A percentile compares a stretch with the other conserved stretches of the same genome.
These are phyloP conservation scores for Aspergillus tamarii DNA, from an alignment of 2,329 filamentous ascomycete species.

Conservation along the genomic window DNA sequence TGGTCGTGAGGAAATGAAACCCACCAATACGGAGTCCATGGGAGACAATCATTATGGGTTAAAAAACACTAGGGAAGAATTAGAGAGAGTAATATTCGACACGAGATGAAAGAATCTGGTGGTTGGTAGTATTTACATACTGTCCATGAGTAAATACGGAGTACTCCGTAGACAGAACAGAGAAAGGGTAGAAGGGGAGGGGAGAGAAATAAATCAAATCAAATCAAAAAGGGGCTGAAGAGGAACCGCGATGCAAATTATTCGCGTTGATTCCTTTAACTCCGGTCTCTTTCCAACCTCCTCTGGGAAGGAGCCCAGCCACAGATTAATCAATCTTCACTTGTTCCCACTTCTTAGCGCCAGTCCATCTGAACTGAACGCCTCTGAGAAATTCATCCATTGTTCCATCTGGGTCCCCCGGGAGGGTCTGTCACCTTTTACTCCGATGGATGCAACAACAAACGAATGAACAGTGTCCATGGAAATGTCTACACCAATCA, in stretches of 20 bases:
- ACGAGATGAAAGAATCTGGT: not conserved
- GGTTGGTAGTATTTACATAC: not conserved
- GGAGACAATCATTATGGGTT: not conserved
- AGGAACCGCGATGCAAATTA: not conserved
- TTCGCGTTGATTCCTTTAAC: slow-evolving; percentile 3
- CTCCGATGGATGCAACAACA: slow-evolving; percentile 1
- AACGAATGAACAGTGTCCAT: not conserved
- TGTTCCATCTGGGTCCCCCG: not conserved
- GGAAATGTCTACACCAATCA: slow-evolving; percentile 3
- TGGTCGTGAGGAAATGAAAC: not conserved
- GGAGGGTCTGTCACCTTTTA: not conserved
- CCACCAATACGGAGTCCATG: not conserved
- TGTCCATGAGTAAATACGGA: not conserved
- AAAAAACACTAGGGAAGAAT: not conserved
- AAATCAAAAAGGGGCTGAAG: not conserved
- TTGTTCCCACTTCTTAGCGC: slow-evolving; percentile 3
- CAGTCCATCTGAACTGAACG: slow-evolving; percentile 1
- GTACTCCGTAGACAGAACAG: not conserved
- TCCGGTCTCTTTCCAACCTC: not conserved
- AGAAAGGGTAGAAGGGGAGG: not conserved
- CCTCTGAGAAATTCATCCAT: not conserved
- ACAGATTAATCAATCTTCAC: slow-evolving; percentile 18
- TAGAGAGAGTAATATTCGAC: not conserved
- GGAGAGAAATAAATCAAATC: too few relatives aligned
- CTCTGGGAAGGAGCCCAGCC: slow-evolving; percentile 1